Evolutionary conservation across 2,329 filamentous ascomycete species (phyloP), one percentile per base, ranked within the genome.

Genomic region (Diplodia intermedia): DNA sequence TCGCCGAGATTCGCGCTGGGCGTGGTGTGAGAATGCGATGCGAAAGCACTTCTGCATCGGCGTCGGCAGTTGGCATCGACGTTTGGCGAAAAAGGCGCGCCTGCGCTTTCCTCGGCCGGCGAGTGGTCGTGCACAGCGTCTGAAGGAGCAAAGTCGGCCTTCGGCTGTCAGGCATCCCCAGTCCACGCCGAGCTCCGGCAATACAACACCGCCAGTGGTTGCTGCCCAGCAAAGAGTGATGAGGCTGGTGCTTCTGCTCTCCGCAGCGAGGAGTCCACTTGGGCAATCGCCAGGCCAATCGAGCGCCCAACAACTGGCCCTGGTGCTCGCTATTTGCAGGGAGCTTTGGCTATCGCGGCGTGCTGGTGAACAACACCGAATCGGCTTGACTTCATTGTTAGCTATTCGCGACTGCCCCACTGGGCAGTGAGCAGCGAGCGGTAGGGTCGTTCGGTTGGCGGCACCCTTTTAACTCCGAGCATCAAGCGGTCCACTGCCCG

Each of bases 121-220:
- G 18, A n/a, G 33, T 11, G 55, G 31, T 8, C 62, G 62, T 55
- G 49, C 50, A 12, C 50, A 65, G 33, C 36, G 49, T 23, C 62
- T 40, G 40, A 49, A 40, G 62, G 62, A 55, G 60, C 60, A 63
- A 63, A 63, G 60, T 63, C 60, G 60, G 60, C 43, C 18, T 43
- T 52, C 60, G 57, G 20, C n/a, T n/a, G 8, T 33, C 31, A 55
- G 18, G 7, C 29, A 36, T 31, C n/a, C 18, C 33, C 54, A 57
- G 54, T 36, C 12, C 23, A 12, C 18, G 43, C 57, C 40, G 18
- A 63, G 50, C 14, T 12, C 7, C 57, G 57, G 57, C 18, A 47
- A 9, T 9, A n/a, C n/a, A 47, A n/a, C 43, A 47, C 18, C 6
- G 31, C 29, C 31, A 12, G 8, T 40, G 3, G 20, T 60, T 60